phyloP scores from a whole-genome alignment of 2,329 filamentous ascomycete species.

The Neofusicoccum kwambonambiense region DNA sequence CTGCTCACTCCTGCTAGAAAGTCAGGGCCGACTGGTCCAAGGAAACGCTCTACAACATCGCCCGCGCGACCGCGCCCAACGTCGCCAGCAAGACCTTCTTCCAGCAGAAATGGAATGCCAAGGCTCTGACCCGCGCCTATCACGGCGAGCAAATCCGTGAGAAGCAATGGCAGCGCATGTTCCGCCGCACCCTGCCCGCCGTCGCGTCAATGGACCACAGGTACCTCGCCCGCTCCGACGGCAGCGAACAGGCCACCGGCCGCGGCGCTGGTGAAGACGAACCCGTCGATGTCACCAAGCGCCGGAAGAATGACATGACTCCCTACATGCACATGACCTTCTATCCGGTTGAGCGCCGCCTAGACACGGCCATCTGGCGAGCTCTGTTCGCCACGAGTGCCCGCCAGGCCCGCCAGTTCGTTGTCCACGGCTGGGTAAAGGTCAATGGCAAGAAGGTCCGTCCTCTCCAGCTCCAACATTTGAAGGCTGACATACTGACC shows the following conservation, averaged over 20 bases:
- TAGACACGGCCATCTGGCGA: constrained; percentile 93
- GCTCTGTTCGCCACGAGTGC: constrained; percentile 92
- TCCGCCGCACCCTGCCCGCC: constrained; percentile 74
- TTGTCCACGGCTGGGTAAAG: constrained; percentile 86
- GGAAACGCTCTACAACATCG: constrained; percentile 91
- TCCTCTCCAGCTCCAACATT: not conserved
- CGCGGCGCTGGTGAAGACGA: constrained; percentile 68
- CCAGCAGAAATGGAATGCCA: constrained; percentile 97
- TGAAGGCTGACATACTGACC: constrained; percentile 20
- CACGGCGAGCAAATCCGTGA: constrained; percentile 95
- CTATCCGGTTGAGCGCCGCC: constrained; percentile 81
- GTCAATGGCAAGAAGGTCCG: constrained; percentile 93
- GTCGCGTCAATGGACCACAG: constrained; percentile 81
- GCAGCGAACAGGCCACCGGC: constrained; percentile 77
- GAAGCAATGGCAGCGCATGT: constrained; percentile 92
- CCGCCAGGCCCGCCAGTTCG: constrained; percentile 89
- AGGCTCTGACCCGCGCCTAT: constrained; percentile 78
- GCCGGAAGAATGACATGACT: constrained; percentile 49
- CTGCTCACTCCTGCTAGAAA: constrained; percentile 59
- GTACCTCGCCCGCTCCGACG: constrained; percentile 79
- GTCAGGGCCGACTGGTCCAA: constrained; percentile 96
- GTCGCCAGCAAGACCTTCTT: constrained; percentile 69
- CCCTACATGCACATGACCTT: constrained; percentile 98
- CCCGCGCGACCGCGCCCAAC: constrained; percentile 42
- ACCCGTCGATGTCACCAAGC: constrained; percentile 17